A percentile compares a stretch with the other conserved stretches of the same genome.
Evolutionary conservation across 73 alveolate species (phyloP).

Genomic region (Symbiodinium pilosum): DNA sequence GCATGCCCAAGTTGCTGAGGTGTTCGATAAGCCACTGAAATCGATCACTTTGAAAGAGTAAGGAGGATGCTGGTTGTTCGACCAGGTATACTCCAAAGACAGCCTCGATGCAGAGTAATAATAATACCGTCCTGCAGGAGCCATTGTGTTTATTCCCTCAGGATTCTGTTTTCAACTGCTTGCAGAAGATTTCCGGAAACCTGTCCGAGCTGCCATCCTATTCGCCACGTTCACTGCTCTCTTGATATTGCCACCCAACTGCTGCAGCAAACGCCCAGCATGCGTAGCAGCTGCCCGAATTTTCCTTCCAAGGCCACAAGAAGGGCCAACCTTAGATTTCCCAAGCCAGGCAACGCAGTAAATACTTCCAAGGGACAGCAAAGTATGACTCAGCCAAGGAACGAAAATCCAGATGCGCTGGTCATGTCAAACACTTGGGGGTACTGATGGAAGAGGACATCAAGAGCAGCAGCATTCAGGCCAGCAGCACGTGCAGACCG

Average conservation of each 20-base stretch:
- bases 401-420: background rate
- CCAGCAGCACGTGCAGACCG: constrained; percentile 17
- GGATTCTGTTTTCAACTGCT: no score
- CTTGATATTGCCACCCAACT: constrained; percentile 24
- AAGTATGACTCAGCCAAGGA: no score
- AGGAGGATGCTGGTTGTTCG: constrained; percentile 14
- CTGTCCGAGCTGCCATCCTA: no score
- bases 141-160: no score
- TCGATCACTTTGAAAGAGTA: background rate
- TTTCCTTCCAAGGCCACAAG: background rate
- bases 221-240: constrained; percentile 12
- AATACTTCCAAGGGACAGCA: background rate
- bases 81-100: background rate
- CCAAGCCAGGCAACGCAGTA: no score
- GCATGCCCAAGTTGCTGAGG: background rate
- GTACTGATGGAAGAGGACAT: background rate
- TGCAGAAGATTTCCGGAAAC: no score
- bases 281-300: background rate
- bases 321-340: background rate
- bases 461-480: background rate
- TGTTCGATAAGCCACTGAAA: constrained; percentile 16
- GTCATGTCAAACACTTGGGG: background rate
- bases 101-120: background rate
- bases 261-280: constrained; percentile 32
- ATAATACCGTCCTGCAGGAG: background rate